Percentiles rank a stretch among this genome's conserved stretches.
These are phyloP conservation scores for Sporothrix variecibatus DNA, from an alignment of 2,329 filamentous ascomycete species.

Conservation along the genomic window DNA sequence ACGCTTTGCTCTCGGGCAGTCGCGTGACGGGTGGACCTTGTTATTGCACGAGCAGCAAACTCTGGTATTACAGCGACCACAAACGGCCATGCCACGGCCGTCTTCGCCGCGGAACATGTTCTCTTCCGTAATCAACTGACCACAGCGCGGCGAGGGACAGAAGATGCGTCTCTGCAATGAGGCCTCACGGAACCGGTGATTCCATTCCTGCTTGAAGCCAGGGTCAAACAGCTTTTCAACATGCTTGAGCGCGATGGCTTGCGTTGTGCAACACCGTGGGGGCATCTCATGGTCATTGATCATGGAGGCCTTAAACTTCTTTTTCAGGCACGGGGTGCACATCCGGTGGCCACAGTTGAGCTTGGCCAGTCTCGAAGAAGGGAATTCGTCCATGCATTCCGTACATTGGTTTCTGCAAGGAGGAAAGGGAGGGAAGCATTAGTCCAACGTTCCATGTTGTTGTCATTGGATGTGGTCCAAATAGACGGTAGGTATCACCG, in stretches of 20 bases:
- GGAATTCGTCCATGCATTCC: constrained; percentile 70
- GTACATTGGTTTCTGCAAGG: constrained; percentile 66
- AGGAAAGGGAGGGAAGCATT: neutral
- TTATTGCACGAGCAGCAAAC: constrained; percentile 74
- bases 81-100: constrained; percentile 67
- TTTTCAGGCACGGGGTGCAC: constrained; percentile 75
- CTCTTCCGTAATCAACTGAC: constrained; percentile 75
- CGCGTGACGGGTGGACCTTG: constrained; percentile 68
- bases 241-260: constrained; percentile 73
- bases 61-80: constrained; percentile 69
- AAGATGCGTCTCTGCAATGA: constrained; percentile 74
- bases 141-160: constrained; percentile 72
- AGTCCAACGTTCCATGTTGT: neutral
- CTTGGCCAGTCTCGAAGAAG: constrained; percentile 64
- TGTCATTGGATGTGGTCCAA: neutral
- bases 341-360: constrained; percentile 79
- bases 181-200: constrained; percentile 76
- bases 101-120: constrained; percentile 60
- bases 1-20: constrained; percentile 70
- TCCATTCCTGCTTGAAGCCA: constrained; percentile 77
- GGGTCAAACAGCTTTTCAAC: constrained; percentile 74
- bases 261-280: constrained; percentile 73
- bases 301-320: constrained; percentile 73
- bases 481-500: neutral
- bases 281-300: constrained; percentile 81